phyloP scores from a whole-genome alignment of 495 filamentous ascomycete species.

The Tetracladium marchalianum region DNA sequence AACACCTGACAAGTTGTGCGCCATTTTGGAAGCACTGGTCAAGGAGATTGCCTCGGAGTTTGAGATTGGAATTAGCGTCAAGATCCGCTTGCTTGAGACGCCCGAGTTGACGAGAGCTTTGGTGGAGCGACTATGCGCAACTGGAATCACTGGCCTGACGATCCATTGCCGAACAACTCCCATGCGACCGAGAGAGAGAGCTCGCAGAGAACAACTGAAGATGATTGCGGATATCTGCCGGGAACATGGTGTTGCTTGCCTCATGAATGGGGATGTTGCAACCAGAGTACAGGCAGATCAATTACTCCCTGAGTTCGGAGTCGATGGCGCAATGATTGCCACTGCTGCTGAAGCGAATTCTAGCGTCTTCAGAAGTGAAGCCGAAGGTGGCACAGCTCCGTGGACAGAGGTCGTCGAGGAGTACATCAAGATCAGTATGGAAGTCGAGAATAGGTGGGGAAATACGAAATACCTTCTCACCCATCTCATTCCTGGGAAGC shows the following conservation, averaged over 20 bases:
- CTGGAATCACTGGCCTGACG: slow-evolving; percentile 85
- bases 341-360: slow-evolving; percentile 82
- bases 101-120: slow-evolving; percentile 59
- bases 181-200: slow-evolving; percentile 83
- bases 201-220: slow-evolving; percentile 73
- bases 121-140: slow-evolving; percentile 63
- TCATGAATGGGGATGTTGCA: slow-evolving; percentile 92
- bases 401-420: slow-evolving; percentile 69
- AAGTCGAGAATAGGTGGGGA: slow-evolving; percentile 71
- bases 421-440: slow-evolving; percentile 61
- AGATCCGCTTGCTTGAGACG: slow-evolving; percentile 81
- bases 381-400: slow-evolving; percentile 50
- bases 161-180: slow-evolving; percentile 93
- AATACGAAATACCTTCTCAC: slow-evolving; percentile 89
- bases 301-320: slow-evolving; percentile 64
- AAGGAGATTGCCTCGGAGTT: slow-evolving; percentile 61
- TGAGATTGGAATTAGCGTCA: slow-evolving; percentile 87
- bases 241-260: slow-evolving; percentile 72
- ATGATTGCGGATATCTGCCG: slow-evolving; percentile 72
- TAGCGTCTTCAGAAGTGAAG: slow-evolving; percentile 62
- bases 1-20: slow-evolving; percentile 70
- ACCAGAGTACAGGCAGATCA: slow-evolving; percentile 53
- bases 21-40: slow-evolving; percentile 75
- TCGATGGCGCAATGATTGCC: slow-evolving; percentile 95
- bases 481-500: slow-evolving; percentile 77